Conservation (phyloP, 768 basidiomycete species). For the Tremella mesenterica region DNA sequence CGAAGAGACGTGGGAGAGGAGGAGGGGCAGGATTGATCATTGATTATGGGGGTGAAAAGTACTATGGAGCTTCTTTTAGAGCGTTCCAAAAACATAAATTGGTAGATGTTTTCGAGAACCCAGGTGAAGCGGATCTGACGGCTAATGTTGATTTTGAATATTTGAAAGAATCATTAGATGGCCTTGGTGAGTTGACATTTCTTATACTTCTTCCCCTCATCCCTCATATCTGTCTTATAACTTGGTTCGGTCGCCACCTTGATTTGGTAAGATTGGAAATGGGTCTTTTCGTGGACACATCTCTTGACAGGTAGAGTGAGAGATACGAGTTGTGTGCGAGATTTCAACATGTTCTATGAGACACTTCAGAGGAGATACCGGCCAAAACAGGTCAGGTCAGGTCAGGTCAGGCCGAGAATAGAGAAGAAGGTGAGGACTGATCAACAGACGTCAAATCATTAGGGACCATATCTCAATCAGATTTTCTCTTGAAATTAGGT, state of each 20-base stretch:
- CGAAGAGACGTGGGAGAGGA: neutral
- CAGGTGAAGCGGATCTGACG: slow-evolving; percentile 84
- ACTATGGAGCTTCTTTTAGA: slow-evolving; percentile 66
- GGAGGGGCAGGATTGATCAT: slow-evolving; percentile 61
- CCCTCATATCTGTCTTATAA: neutral
- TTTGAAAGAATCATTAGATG: slow-evolving; percentile 64
- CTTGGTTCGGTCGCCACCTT: neutral
- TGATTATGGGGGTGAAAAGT: slow-evolving; percentile 75
- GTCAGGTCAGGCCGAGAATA: neutral
- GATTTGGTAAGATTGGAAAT: too few species aligned
- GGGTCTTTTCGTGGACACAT: too few species aligned
- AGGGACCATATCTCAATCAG: slow-evolving; percentile 65
- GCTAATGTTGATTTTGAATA: slow-evolving; percentile 95
- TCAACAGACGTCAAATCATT: slow-evolving; percentile 45
- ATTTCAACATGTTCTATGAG: too few species aligned
- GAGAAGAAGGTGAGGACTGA: neutral
- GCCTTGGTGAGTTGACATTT: slow-evolving; percentile 52
- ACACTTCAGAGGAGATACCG: too few species aligned
- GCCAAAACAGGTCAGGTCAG: neutral
- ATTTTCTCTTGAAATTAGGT: slow-evolving; percentile 73
- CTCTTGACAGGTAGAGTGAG: too few species aligned
- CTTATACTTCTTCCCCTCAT: slow-evolving; percentile 1
- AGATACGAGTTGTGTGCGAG: too few species aligned
- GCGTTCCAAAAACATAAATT: slow-evolving; percentile 82
- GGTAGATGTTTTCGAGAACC: slow-evolving; percentile 71